Conservation (phyloP, 306 rosid species). For the Dryas drummondii region DNA sequence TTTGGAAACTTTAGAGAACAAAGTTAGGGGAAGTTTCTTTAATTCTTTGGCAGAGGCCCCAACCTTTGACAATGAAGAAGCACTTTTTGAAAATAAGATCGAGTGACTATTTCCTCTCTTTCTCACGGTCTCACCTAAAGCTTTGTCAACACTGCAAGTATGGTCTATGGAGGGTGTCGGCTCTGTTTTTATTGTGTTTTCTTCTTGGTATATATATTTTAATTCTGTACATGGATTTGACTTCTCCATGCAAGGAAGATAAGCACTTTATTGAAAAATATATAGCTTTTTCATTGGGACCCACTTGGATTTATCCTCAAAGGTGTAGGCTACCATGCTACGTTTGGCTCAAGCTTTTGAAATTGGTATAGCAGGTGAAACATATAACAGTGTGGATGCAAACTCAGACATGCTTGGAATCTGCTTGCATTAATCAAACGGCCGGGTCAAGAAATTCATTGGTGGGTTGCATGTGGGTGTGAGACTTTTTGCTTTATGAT, state of each 20-base stretch:
- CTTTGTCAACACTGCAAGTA: constrained; percentile 52
- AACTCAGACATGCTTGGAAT: constrained; percentile 4
- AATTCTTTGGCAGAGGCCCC: constrained; percentile 29
- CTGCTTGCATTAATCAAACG: constrained; percentile 27
- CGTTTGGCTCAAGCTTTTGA: constrained; percentile 36
- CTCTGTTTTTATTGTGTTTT: constrained; percentile 32
- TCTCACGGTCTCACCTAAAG: constrained; percentile 26
- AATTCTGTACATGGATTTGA: constrained; percentile 26
- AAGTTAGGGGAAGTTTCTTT: constrained; percentile 27
- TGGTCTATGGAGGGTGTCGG: constrained; percentile 43
- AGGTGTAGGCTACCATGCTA: constrained; percentile 12
- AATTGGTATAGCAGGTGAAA: constrained; percentile 41
- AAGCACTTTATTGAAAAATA: neutral
- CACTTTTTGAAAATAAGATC: constrained; percentile 27
- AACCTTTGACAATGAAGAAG: constrained; percentile 51
- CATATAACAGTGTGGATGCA: constrained; percentile 12
- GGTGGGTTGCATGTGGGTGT: constrained; percentile 57
- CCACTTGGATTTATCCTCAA: constrained; percentile 28
- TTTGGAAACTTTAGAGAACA: neutral
- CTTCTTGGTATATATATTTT: neutral
- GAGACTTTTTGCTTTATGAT: constrained; percentile 38
- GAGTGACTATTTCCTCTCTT: constrained; percentile 20
- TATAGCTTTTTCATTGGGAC: constrained; percentile 28
- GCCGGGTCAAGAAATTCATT: constrained; percentile 27
- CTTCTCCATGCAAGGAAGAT: constrained; percentile 9